phyloP scores from a whole-genome alignment of 2,329 filamentous ascomycete species.

The Aureobasidium sp. region DNA sequence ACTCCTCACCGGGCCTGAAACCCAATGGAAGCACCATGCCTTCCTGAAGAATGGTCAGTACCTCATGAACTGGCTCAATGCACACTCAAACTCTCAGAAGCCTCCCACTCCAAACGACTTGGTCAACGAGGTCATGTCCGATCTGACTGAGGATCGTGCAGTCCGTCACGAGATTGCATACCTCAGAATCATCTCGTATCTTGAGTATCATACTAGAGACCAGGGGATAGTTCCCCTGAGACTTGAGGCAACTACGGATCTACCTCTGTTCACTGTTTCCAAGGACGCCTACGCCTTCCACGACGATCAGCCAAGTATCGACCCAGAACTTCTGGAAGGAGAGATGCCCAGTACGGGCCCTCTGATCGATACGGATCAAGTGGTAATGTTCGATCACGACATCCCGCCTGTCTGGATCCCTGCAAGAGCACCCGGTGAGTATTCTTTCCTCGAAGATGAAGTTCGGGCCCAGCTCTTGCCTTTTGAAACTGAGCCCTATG shows the following conservation, averaged over 20 bases:
- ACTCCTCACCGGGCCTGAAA: not conserved
- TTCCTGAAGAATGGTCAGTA: not conserved
- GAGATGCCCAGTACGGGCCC: not conserved
- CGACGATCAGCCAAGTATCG: not conserved
- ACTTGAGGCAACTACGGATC: not conserved
- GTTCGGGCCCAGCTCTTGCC: not conserved
- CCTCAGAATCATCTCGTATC: not conserved
- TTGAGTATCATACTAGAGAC: not conserved
- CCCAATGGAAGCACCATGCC: not conserved
- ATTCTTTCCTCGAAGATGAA: not conserved
- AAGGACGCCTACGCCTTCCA: not conserved
- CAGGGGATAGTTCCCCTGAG: not conserved
- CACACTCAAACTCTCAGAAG: not conserved
- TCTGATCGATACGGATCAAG: not conserved
- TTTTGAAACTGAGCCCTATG: not conserved
- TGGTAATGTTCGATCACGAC: not conserved
- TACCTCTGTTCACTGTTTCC: not conserved
- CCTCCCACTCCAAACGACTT: not conserved
- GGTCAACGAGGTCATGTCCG: not conserved
- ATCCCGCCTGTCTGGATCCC: not conserved
- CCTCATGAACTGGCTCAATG: not conserved
- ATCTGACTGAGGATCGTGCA: not conserved
- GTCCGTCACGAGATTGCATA: not conserved
- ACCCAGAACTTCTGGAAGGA: not conserved
- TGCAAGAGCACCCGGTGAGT: not conserved